Conservation (phyloP, 495 filamentous ascomycete genomes). For the Rhizodiscina lignyota region DNA sequence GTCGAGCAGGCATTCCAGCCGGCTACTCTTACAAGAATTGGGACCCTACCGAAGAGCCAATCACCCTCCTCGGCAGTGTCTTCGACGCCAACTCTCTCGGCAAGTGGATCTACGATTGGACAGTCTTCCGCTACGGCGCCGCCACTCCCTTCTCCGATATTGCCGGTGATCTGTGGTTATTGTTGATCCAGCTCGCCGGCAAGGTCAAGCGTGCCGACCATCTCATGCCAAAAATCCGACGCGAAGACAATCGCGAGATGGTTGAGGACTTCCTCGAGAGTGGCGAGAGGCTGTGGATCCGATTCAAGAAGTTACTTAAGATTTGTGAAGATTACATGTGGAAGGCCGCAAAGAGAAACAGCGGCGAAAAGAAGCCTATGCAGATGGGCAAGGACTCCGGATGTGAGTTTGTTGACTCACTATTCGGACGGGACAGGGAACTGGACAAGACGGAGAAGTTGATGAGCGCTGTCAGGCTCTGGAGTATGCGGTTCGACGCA, state of each 20-base stretch:
- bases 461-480: slow-evolving; percentile 83
- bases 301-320: slow-evolving; percentile 76
- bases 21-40: slow-evolving; percentile 98
- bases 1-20: slow-evolving; percentile 62
- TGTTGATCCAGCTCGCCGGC: slow-evolving; percentile 87
- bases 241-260: slow-evolving; percentile 56
- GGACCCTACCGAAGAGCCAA: slow-evolving; percentile 87
- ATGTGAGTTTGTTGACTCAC: slow-evolving; percentile 89
- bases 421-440: slow-evolving; percentile 87
- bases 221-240: slow-evolving; percentile 54
- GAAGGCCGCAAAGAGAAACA: slow-evolving; percentile 50
- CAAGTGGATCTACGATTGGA: slow-evolving; percentile 99
- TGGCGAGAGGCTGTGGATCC: slow-evolving; percentile 73
- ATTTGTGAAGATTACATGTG: slow-evolving; percentile 88
- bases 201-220: slow-evolving; percentile 90
- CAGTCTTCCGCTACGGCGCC: slow-evolving; percentile 77
- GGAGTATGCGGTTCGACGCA: slow-evolving; percentile 89
- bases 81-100: slow-evolving; percentile 96
- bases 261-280: slow-evolving; percentile 85
- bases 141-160: slow-evolving; percentile 79
- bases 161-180: slow-evolving; percentile 87
- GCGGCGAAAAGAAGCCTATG: slow-evolving; percentile 39
- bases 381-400: slow-evolving; percentile 87
- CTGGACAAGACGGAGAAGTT: slow-evolving; percentile 86
- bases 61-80: slow-evolving; percentile 85